Evolutionary conservation across 1,284 basidiomycete genomes (phyloP).

Genomic region (Fomitopsis schrenkii): DNA sequence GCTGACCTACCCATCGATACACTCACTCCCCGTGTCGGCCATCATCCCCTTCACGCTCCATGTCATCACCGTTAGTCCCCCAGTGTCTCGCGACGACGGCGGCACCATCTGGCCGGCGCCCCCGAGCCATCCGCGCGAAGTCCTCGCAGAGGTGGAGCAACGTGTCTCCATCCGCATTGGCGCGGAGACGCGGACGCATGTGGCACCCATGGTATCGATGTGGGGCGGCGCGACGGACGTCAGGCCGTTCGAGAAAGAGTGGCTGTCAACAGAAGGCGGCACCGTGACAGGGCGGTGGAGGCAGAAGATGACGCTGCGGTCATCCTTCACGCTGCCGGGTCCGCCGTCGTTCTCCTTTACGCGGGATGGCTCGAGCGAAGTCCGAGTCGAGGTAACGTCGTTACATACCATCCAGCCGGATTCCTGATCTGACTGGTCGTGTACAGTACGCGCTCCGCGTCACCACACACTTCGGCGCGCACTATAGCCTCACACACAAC

Average conservation of each 20-base stretch:
- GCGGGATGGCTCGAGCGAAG: background rate
- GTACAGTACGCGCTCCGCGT: background rate
- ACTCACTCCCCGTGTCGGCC: conserved; percentile 11
- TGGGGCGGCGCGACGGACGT: background rate
- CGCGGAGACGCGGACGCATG: background rate
- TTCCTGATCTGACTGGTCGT: background rate
- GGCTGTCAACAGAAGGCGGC: conserved; percentile 10
- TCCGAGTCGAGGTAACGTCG: background rate
- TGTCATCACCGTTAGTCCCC: conserved; percentile 13
- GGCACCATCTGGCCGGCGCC: conserved; percentile 14
- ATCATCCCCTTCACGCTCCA: conserved; percentile 14
- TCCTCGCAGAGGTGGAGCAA: conserved; percentile 10
- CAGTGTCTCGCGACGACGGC: conserved; percentile 7
- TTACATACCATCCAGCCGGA: too few relatives aligned
- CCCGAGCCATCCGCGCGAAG: conserved; percentile 10
- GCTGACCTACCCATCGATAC: conserved; percentile 2
- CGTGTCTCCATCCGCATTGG: background rate
- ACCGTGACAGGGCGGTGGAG: conserved; percentile 13
- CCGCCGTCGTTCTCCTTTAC: background rate
- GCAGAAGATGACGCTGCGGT: conserved; percentile 14
- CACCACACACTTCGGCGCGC: background rate
- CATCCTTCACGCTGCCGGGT: background rate
- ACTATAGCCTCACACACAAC: background rate
- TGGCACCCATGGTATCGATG: background rate
- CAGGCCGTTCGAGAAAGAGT: conserved; percentile 8